Percentiles rank a stretch among this genome's conserved stretches.
Conservation (phyloP, 768 basidiomycete genomes). For the Amanita pallidorosea region DNA sequence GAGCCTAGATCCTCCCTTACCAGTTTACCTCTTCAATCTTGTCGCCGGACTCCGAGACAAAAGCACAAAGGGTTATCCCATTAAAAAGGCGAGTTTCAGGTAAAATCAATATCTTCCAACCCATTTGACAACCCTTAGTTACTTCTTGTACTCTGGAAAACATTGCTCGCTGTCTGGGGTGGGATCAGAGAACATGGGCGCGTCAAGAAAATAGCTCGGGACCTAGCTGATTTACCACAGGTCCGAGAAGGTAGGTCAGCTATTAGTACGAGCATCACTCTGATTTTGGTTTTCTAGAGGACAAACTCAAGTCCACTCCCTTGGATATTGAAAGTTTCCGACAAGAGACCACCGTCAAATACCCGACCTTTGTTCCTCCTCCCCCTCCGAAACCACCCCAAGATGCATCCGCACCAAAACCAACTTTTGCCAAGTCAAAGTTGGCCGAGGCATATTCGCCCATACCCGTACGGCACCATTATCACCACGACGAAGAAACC, state of each 20-base stretch:
- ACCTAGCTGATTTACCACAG: constrained; percentile 68
- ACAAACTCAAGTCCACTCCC: constrained; percentile 81
- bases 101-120: background rate
- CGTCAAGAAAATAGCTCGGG: constrained; percentile 77
- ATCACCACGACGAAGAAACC: constrained; percentile 66
- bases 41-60: constrained; percentile 89
- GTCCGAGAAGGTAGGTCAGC: constrained; percentile 28
- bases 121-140: constrained; percentile 36
- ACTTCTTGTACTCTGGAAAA: constrained; percentile 91
- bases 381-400: constrained; percentile 26
- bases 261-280: background rate
- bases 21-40: constrained; percentile 84
- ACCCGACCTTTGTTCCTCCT: constrained; percentile 82
- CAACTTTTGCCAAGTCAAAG: constrained; percentile 36
- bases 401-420: constrained; percentile 20
- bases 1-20: constrained; percentile 90
- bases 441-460: constrained; percentile 89
- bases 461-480: constrained; percentile 89
- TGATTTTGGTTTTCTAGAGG: constrained; percentile 21
- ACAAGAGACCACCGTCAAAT: constrained; percentile 88
- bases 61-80: constrained; percentile 90
- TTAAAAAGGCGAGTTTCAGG: constrained; percentile 68
- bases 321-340: constrained; percentile 85
- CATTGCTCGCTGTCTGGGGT: constrained; percentile 83
- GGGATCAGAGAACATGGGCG: constrained; percentile 80